Evolutionary conservation across 2,329 filamentous ascomycete genomes (phyloP).

Genomic region (Sphaerulina musiva): DNA sequence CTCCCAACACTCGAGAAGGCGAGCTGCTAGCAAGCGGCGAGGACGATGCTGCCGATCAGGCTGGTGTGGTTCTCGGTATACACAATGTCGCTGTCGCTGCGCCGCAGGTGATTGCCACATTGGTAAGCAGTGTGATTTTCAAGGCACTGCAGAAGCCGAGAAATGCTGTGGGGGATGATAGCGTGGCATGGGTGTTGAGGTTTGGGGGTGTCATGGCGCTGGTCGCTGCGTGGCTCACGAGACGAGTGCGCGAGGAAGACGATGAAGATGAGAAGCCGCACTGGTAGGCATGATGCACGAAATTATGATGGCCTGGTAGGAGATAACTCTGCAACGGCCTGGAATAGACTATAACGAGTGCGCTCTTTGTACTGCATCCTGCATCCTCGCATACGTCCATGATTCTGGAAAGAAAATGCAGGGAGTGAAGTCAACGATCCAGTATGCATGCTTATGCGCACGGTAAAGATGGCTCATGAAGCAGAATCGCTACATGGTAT

Average conservation of each 20-base stretch:
- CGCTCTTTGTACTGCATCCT: no score
- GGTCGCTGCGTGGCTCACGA: slow-evolving; percentile 51
- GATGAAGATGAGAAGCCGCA: slow-evolving; percentile 12
- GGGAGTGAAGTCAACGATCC: no score
- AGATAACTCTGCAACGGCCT: background rate
- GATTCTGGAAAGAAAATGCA: no score
- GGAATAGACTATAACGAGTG: background rate
- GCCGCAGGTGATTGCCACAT: slow-evolving; percentile 83
- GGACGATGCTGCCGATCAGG: slow-evolving; percentile 63
- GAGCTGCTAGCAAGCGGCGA: slow-evolving; percentile 40
- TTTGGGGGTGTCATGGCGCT: slow-evolving; percentile 76
- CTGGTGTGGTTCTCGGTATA: slow-evolving; percentile 84
- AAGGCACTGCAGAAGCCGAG: slow-evolving; percentile 78
- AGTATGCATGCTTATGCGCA: no score
- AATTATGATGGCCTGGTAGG: background rate
- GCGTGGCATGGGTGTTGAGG: slow-evolving; percentile 77
- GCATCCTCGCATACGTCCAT: no score
- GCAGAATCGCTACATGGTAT: no score
- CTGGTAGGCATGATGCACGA: slow-evolving; percentile 2
- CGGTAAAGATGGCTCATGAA: no score
- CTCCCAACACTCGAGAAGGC: slow-evolving; percentile 32
- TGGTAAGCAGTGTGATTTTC: slow-evolving; percentile 80
- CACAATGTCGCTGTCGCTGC: slow-evolving; percentile 93
- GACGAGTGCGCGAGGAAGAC: slow-evolving; percentile 17
- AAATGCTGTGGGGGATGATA: slow-evolving; percentile 75